phyloP scores from a whole-genome alignment of 2,329 filamentous ascomycete species.

The Cytospora chrysosperma region DNA sequence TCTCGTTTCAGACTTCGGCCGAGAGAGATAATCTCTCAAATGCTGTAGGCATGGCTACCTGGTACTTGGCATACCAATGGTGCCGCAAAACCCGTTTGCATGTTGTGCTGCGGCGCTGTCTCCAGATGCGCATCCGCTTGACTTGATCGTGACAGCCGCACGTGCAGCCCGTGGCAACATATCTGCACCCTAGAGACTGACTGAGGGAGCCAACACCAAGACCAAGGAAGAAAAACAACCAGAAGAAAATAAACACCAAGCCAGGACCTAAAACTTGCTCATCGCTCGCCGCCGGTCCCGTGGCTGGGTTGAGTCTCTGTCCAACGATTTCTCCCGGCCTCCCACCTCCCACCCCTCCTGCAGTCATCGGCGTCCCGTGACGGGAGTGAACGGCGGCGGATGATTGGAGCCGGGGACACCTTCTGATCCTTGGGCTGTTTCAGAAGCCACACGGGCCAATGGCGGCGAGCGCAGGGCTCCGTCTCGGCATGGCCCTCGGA shows the following conservation, averaged over 20 bases:
- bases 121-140: neutral
- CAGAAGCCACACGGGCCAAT: slow-evolving; percentile 15
- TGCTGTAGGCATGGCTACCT: neutral
- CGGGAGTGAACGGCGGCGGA: slow-evolving; percentile 8
- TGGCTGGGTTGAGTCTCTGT: slow-evolving; percentile 1
- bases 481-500: slow-evolving; percentile 11
- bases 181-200: no score
- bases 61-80: no score
- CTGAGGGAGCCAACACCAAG: neutral
- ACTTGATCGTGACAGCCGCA: neutral
- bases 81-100: neutral
- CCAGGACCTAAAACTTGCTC: neutral
- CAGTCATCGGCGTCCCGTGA: slow-evolving; percentile 12
- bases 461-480: slow-evolving; percentile 8
- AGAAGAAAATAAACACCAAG: slow-evolving; percentile 6
- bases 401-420: slow-evolving; percentile 18
- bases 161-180: neutral
- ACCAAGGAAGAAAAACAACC: no score
- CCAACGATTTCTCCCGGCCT: neutral
- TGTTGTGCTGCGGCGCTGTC: neutral
- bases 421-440: slow-evolving; percentile 9
- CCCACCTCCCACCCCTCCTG: neutral
- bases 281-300: slow-evolving; percentile 1
- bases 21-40: neutral
- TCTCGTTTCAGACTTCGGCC: slow-evolving; percentile 2